Conservation (phyloP, 2,329 filamentous ascomycete species). For the Pyricularia sp. region DNA sequence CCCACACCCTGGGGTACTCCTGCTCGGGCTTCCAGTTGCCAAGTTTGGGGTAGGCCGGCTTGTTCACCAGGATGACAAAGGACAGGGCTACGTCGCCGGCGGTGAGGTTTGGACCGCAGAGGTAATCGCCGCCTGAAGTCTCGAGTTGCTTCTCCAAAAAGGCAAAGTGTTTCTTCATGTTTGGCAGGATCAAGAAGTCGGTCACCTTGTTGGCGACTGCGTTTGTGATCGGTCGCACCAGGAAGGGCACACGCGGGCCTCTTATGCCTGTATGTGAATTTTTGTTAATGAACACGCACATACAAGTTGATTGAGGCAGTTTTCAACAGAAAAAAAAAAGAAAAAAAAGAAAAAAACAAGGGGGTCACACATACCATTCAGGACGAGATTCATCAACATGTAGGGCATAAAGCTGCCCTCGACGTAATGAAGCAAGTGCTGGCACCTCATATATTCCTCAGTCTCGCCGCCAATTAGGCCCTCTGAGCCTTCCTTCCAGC, state of each 20-base stretch:
- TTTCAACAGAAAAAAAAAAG: not conserved
- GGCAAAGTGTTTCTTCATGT: conserved; percentile 34
- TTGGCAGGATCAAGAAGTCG: conserved; percentile 33
- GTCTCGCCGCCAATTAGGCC: conserved; percentile 50
- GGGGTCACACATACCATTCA: conserved; percentile 30
- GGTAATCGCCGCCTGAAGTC: conserved; percentile 33
- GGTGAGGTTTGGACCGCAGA: conserved; percentile 39
- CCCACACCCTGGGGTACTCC: conserved; percentile 32
- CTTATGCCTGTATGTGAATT: conserved; percentile 26
- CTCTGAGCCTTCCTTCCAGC: conserved; percentile 49
- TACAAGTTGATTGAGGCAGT: not conserved
- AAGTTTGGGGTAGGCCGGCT: conserved; percentile 1
- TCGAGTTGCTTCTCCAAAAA: conserved; percentile 40
- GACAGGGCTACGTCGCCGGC: conserved; percentile 31
- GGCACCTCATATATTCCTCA: conserved; percentile 48
- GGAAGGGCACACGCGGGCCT: conserved; percentile 37
- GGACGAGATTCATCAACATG: conserved; percentile 54
- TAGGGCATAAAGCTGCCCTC: conserved; percentile 77
- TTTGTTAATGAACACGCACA: not conserved
- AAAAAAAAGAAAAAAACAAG: not conserved
- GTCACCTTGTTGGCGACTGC: conserved; percentile 34
- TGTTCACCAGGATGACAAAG: conserved; percentile 3
- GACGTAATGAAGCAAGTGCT: conserved; percentile 71
- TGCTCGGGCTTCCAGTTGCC: conserved; percentile 11
- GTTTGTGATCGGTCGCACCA: conserved; percentile 41